A percentile compares a stretch with the other conserved stretches of the same genome.
Evolutionary conservation across 2,329 filamentous ascomycete species (phyloP).

Genomic region (Tolypocladium album): DNA sequence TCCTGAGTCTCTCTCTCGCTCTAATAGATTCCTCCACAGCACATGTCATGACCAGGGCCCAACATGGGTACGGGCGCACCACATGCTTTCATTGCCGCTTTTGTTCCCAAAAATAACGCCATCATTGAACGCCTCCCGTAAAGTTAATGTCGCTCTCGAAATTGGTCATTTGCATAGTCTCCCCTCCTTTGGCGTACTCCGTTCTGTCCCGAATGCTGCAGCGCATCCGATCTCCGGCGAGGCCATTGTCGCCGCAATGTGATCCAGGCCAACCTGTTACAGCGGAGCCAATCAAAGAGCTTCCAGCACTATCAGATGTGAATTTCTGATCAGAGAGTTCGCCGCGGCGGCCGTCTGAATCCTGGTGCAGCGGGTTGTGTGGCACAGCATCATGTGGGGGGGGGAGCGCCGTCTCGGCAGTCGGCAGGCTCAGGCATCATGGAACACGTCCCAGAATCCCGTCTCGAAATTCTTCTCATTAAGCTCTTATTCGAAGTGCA

Average conservation of each 20-base stretch:
- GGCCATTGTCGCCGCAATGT: neutral
- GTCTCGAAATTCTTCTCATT: constrained; percentile 5
- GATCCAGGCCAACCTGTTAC: neutral
- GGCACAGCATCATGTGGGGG: neutral
- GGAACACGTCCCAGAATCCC: neutral
- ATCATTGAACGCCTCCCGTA: neutral
- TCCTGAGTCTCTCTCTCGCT: neutral
- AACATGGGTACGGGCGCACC: neutral
- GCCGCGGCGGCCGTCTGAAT: neutral
- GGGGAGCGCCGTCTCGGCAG: neutral
- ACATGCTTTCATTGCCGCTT: neutral
- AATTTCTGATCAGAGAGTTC: neutral
- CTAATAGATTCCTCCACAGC: neutral
- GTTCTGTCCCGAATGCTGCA: neutral
- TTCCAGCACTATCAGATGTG: neutral
- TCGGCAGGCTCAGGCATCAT: neutral
- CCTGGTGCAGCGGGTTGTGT: neutral
- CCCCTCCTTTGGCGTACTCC: neutral
- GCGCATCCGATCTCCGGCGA: neutral
- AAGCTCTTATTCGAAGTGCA: constrained; percentile 1
- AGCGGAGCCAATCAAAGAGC: neutral
- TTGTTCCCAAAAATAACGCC: neutral
- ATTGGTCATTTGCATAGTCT: neutral
- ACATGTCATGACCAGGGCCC: neutral
- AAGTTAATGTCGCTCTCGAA: neutral